Evolutionary conservation across 352 stramenopile species (phyloP), one percentile per base, ranked within the genome.

Genomic region (Phytopythium cucurbitacearum): DNA sequence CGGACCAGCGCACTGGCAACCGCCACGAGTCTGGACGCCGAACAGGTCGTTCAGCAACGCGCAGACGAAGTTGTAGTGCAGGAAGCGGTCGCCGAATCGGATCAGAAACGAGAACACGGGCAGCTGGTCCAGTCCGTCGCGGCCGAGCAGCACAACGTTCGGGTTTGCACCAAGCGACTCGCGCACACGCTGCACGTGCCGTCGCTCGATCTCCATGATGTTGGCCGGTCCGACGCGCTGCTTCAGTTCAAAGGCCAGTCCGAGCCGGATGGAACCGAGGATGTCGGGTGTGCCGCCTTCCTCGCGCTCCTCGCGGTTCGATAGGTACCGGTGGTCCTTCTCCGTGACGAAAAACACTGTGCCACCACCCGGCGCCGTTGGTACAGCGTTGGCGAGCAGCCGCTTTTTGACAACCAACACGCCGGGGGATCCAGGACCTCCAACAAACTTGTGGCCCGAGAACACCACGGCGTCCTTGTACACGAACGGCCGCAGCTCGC

Each of bases 1-100:
- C 0, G 94, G 95, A n/a, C 96, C 96, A 11, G 96, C 94, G 89
- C 77, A 60, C 37, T 53, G 48, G 48, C 48, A 53, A 1, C 68
- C 71, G 15, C 71, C 71, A 15, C 71, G 57, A 4, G 63, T 71
- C 40, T 79, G 97, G 21, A 99, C 87, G 4, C 97, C 97, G 68
- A 99, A 99, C 4, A 99, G 60, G 73, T 99, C 97, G 62, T 99
- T 99, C 3, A 99, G 70, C 46, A 99, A 69, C 15, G 95, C 93
- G 53, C 90, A 98, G 10, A 99, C 96, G 55, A 98, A 99, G 64
- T 99, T 98, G 74, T 97, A 99, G 67, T 99, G 97, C 39, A 99
- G 65, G 66, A 98, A 98, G 12, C 88, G 57, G 33, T 82, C 65
- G 0, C 80, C 77, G 37, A 80, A 94, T 35, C 82, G 80, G 35